These are phyloP conservation scores for Neospora caninum DNA, from an alignment of 169 alveolate species.

Conservation along the genomic window DNA sequence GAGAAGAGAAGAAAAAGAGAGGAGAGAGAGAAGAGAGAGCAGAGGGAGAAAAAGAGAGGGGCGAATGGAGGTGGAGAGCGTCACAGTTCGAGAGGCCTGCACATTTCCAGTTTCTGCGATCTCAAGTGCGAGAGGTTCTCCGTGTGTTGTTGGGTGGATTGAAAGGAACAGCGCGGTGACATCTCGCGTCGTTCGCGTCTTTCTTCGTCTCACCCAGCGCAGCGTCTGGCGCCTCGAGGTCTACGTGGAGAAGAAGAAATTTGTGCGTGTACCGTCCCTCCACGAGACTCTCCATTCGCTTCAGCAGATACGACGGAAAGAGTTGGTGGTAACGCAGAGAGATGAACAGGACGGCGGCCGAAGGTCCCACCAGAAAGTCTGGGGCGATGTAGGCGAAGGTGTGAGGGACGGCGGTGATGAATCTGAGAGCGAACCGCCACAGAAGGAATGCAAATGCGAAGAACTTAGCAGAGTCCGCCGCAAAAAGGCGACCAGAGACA, in stretches of 20 bases:
- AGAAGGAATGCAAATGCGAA: neutral
- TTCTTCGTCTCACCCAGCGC: constrained; percentile 30
- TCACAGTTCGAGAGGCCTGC: too few species aligned
- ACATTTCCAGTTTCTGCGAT: too few species aligned
- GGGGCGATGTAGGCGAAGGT: constrained; percentile 67
- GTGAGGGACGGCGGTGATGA: constrained; percentile 57
- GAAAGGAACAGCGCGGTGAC: too few species aligned
- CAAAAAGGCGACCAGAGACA: too few species aligned
- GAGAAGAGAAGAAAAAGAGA: too few species aligned
- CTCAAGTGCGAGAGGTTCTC: too few species aligned
- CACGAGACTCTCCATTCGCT: constrained; percentile 66
- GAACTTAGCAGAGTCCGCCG: too few species aligned
- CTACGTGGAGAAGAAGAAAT: constrained; percentile 68
- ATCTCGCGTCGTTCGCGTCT: neutral
- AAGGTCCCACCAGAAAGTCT: constrained; percentile 73
- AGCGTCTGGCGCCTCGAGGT: constrained; percentile 51
- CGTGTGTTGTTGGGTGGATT: too few species aligned
- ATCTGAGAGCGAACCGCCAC: neutral
- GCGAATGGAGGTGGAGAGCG: neutral
- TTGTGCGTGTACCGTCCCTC: constrained; percentile 56
- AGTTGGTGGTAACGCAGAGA: constrained; percentile 71
- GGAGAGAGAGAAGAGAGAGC: too few species aligned
- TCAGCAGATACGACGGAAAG: constrained; percentile 65
- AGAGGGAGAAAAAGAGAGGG: neutral
- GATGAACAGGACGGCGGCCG: constrained; percentile 69